Conservation (phyloP, 129 eudicot genomes). For the Scalesia atractyloides region DNA sequence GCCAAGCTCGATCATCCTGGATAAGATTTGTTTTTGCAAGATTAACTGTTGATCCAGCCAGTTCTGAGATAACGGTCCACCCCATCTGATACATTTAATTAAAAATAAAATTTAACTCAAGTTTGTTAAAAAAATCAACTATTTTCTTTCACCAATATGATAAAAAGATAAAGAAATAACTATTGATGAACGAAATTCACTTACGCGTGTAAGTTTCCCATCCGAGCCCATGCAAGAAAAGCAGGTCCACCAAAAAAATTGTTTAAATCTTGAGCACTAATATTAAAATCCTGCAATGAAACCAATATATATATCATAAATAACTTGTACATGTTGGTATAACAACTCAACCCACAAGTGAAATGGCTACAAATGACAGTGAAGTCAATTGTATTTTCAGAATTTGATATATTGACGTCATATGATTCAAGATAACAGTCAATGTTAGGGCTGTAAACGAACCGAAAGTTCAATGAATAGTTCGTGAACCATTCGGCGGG, state of each 20-base stretch:
- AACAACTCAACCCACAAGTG: neutral
- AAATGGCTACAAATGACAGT: neutral
- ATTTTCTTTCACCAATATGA: neutral
- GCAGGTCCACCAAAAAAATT: constrained; percentile 98
- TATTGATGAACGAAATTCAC: constrained; percentile 25
- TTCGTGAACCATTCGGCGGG: too few relatives aligned
- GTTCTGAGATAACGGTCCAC: constrained; percentile 91
- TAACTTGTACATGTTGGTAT: constrained; percentile 3
- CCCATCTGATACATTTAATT: constrained; percentile 67
- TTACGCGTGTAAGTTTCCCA: constrained; percentile 97
- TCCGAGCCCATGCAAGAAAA: constrained; percentile 99
- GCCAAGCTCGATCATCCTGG: constrained; percentile 89
- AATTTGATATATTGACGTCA: neutral
- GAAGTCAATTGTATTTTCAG: neutral
- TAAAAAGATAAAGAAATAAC: neutral
- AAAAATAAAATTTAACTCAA: neutral
- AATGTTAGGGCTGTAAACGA: neutral
- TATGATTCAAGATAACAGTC: neutral
- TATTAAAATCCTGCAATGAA: constrained; percentile 60
- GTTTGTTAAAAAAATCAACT: constrained; percentile 1
- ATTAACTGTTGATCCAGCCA: constrained; percentile 78
- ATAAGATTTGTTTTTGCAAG: constrained; percentile 75
- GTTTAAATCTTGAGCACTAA: constrained; percentile 64
- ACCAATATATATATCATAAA: constrained; percentile 22
- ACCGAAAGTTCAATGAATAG: too few relatives aligned